These are phyloP conservation scores for Lasiodiplodia hormozganensis DNA, from an alignment of 2,329 filamentous ascomycete genomes.

Conservation along the genomic window DNA sequence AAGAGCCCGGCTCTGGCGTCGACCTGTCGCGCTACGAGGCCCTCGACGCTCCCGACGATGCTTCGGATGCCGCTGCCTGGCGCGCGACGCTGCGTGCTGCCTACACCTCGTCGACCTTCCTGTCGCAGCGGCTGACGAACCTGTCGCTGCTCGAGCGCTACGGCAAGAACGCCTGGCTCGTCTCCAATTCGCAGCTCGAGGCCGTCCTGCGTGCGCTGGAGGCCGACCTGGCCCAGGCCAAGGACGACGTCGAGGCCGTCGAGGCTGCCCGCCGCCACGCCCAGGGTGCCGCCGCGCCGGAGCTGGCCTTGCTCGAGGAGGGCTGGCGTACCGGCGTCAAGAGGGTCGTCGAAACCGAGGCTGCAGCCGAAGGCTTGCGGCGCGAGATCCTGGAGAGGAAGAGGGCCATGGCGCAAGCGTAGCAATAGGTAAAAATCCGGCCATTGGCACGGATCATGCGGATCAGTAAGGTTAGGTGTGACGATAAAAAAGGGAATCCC, in stretches of 20 bases:
- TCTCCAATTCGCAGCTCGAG: slow-evolving; percentile 82
- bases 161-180: slow-evolving; percentile 91
- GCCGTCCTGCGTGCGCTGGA: slow-evolving; percentile 73
- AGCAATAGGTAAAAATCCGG: background rate
- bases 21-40: slow-evolving; percentile 85
- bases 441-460: background rate
- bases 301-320: slow-evolving; percentile 76
- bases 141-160: slow-evolving; percentile 78
- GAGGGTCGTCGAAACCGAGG: slow-evolving; percentile 82
- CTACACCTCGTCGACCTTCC: slow-evolving; percentile 65
- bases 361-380: slow-evolving; percentile 75
- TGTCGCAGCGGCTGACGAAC: slow-evolving; percentile 63
- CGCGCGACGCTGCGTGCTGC: slow-evolving; percentile 60
- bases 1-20: slow-evolving; percentile 66
- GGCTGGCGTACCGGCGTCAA: slow-evolving; percentile 82
- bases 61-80: slow-evolving; percentile 55
- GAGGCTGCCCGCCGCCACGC: slow-evolving; percentile 72
- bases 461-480: background rate
- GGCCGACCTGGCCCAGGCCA: slow-evolving; percentile 72
- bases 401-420: slow-evolving; percentile 32
- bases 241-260: slow-evolving; percentile 74
- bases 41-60: slow-evolving; percentile 63
- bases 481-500: background rate
- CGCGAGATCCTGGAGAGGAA: slow-evolving; percentile 46
- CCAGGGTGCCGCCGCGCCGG: slow-evolving; percentile 75